Conservation (phyloP, 2,329 filamentous ascomycete species). For the Fusarium sp. region DNA sequence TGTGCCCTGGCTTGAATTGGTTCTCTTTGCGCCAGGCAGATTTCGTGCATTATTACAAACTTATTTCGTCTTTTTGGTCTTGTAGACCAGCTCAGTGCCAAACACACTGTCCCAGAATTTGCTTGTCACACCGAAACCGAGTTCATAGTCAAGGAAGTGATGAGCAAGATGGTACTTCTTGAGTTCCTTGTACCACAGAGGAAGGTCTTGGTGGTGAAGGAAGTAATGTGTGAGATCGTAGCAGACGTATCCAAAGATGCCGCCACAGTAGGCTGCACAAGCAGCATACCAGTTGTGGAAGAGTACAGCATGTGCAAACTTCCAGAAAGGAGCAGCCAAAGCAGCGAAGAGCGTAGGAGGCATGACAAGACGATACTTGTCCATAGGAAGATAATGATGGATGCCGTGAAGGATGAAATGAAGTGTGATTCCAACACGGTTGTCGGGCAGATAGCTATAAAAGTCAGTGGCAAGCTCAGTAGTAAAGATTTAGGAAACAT, state of each 20-base stretch:
- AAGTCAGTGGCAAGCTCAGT: slow-evolving; percentile 42
- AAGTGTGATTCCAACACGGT: slow-evolving; percentile 82
- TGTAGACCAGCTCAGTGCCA: slow-evolving; percentile 76
- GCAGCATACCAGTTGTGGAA: slow-evolving; percentile 86
- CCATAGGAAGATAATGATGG: slow-evolving; percentile 99
- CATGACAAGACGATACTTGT: slow-evolving; percentile 97
- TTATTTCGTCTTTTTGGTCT: slow-evolving; percentile 48
- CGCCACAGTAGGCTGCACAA: slow-evolving; percentile 83
- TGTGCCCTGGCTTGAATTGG: slow-evolving; percentile 1
- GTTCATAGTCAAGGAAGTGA: slow-evolving; percentile 97
- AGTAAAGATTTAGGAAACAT: slow-evolving; percentile 51
- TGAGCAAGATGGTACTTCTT: slow-evolving; percentile 99
- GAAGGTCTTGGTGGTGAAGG: slow-evolving; percentile 93
- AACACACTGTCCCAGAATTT: slow-evolving; percentile 96
- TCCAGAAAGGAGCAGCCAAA: slow-evolving; percentile 91
- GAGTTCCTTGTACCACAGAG: slow-evolving; percentile 86
- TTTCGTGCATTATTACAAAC: neutral
- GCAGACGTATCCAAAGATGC: slow-evolving; percentile 93
- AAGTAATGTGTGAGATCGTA: slow-evolving; percentile 99
- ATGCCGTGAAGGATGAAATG: slow-evolving; percentile 97
- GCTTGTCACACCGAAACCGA: slow-evolving; percentile 96
- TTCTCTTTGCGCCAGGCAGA: neutral
- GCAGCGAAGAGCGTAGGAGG: slow-evolving; percentile 86
- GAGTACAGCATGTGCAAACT: slow-evolving; percentile 84
- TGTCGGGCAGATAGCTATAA: slow-evolving; percentile 84